These are phyloP conservation scores for Barnettozyma sp. DNA, from an alignment of 805 yeast species.

Conservation along the genomic window DNA sequence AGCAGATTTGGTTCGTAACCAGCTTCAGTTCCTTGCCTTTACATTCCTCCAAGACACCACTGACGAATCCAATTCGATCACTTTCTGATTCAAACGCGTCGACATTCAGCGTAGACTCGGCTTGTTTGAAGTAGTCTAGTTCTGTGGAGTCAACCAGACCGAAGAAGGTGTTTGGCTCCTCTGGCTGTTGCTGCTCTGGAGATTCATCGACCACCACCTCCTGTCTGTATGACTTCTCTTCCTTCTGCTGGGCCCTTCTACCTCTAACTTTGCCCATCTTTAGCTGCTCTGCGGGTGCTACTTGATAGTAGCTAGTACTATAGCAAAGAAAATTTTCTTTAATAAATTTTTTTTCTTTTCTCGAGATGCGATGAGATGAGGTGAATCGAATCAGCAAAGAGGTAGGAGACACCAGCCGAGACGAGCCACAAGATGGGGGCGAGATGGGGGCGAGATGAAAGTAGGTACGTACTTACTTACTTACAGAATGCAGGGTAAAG, in stretches of 20 bases:
- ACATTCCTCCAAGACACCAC: conserved; percentile 78
- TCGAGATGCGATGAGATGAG: conserved; percentile 8
- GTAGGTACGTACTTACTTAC: no score
- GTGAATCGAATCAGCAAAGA: no score
- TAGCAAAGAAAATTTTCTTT: conserved; percentile 2
- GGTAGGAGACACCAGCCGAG: background rate
- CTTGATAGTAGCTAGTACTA: no score
- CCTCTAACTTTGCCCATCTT: conserved; percentile 37
- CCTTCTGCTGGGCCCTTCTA: conserved; percentile 32
- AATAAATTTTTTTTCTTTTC: background rate
- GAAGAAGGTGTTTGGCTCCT: conserved; percentile 50
- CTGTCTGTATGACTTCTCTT: conserved; percentile 10
- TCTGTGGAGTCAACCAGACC: conserved; percentile 84
- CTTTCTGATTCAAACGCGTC: conserved; percentile 71
- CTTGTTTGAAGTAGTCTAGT: conserved; percentile 85
- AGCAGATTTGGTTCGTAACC: conserved; percentile 91
- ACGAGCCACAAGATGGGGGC: no score
- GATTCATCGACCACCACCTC: conserved; percentile 6
- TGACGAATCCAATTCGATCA: conserved; percentile 65
- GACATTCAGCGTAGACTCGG: conserved; percentile 78
- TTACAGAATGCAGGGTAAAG: no score
- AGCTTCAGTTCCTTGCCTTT: conserved; percentile 85
- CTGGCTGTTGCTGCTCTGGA: conserved; percentile 10
- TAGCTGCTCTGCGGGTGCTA: no score
- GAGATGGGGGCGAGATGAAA: no score